Conservation (phyloP, 305 asterid genomes). For the Coffea humblotiana region DNA sequence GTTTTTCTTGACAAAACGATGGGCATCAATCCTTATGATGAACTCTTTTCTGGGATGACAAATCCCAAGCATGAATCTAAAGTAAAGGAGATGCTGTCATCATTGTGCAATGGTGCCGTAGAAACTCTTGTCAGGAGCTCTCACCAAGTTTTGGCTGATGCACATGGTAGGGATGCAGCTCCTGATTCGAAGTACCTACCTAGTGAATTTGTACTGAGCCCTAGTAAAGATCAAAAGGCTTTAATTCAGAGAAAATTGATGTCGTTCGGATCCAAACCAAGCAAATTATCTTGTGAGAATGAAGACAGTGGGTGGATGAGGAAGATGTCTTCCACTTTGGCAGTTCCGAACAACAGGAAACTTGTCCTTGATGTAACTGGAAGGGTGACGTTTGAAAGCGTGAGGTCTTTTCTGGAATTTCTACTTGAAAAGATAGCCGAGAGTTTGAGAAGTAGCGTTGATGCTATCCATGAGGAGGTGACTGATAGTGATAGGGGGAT, state of each 20-base stretch:
- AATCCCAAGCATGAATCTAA: slow-evolving; percentile 59
- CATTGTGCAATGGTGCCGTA: slow-evolving; percentile 56
- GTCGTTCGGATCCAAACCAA: slow-evolving; percentile 21
- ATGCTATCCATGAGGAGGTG: slow-evolving; percentile 47
- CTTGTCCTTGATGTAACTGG: slow-evolving; percentile 69
- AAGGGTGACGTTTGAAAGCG: slow-evolving; percentile 54
- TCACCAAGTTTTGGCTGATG: slow-evolving; percentile 39
- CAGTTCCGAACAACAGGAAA: slow-evolving; percentile 46
- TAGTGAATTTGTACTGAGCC: slow-evolving; percentile 21
- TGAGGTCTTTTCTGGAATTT: slow-evolving; percentile 61
- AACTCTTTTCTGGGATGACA: slow-evolving; percentile 59
- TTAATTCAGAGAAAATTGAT: slow-evolving; percentile 18
- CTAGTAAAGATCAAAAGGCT: slow-evolving; percentile 18
- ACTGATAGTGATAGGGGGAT: slow-evolving; percentile 54
- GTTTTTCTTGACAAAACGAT: slow-evolving; percentile 66
- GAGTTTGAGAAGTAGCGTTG: slow-evolving; percentile 43
- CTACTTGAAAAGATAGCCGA: slow-evolving; percentile 42
- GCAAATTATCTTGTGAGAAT: slow-evolving; percentile 24
- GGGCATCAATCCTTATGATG: slow-evolving; percentile 52
- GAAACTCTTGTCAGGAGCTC: slow-evolving; percentile 61
- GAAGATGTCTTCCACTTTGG: slow-evolving; percentile 43
- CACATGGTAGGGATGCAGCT: slow-evolving; percentile 9
- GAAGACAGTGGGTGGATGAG: slow-evolving; percentile 42
- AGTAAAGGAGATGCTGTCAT: slow-evolving; percentile 49
- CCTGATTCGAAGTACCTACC: slow-evolving; percentile 20